phyloP scores from a whole-genome alignment of 2,329 filamentous ascomycete genomes.

The Lachnellula arida region DNA sequence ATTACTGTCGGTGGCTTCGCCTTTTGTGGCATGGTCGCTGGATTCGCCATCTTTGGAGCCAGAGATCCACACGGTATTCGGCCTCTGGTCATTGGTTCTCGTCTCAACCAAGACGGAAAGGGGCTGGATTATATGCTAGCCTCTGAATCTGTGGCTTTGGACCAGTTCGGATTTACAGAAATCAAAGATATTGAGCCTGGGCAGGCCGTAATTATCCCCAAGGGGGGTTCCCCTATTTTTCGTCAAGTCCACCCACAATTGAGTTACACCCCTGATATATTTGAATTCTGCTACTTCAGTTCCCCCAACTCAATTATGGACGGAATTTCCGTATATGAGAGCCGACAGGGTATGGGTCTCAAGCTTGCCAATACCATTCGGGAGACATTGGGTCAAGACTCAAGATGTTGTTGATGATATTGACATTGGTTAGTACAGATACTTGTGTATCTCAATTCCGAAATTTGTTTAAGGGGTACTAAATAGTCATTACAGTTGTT shows the following conservation, averaged over 20 bases:
- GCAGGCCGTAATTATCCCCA: constrained; percentile 74
- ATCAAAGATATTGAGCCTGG: constrained; percentile 73
- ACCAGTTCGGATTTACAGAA: constrained; percentile 70
- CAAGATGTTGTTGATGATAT: constrained; percentile 68
- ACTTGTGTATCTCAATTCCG: background rate
- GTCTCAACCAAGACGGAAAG: constrained; percentile 57
- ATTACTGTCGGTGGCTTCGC: background rate
- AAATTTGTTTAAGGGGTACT: no score
- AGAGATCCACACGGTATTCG: constrained; percentile 73
- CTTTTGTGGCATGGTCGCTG: background rate
- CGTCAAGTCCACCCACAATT: constrained; percentile 61
- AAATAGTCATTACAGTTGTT: no score
- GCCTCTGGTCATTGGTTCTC: constrained; percentile 69
- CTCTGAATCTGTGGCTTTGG: constrained; percentile 75
- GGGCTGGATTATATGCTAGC: constrained; percentile 78
- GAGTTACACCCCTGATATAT: constrained; percentile 74
- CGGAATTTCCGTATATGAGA: constrained; percentile 76
- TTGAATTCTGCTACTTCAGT: constrained; percentile 81
- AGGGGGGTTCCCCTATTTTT: constrained; percentile 67
- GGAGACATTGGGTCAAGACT: constrained; percentile 57
- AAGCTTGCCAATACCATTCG: constrained; percentile 69
- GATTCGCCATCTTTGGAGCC: constrained; percentile 16
- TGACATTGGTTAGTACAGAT: constrained; percentile 44
- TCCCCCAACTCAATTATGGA: constrained; percentile 75
- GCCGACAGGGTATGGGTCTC: constrained; percentile 77